Base-by-base conservation (phyloP, 2,329 filamentous ascomycete species). In the Penicillium glabrum region DNA sequence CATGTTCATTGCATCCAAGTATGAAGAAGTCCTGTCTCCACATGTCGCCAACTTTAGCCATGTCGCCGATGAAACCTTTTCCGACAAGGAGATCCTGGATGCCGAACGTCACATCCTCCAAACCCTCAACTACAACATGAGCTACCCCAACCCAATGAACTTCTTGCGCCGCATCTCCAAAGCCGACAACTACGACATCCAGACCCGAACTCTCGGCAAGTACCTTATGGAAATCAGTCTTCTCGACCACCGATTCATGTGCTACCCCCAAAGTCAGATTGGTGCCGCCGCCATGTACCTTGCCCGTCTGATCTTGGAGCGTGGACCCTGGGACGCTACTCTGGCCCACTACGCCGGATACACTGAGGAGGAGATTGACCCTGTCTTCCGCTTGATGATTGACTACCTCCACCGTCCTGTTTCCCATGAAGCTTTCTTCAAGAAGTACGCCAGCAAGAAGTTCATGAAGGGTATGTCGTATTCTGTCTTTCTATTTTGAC, bases 71-170 rank as follows among this genome's bases (percentile, higher is more conserved):
- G 92, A 98, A 75, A 95, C 93, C 55, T 99, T 98, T 77, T 90
- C 87, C 5, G 93, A 97, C 75, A 87, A 90, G 46, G 95, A 99
- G 79, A 98, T 99, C 65, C 83, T 99, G 39, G 93, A 91, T 71
- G 95, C 95, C n/a, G 95, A 99, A 78, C 90, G 95, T 65, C 96
- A 96, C 74, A 88, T 99, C 64, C 87, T 99, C 51, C 86, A 86
- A 64, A 92, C 92, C 6, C 85, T 99, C 60, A 89, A 97, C 79
- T 99, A 97, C 75, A 93, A 99, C 73, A 86, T 99, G 62, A 97
- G 93, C 81, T 99, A 97, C 72, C 95, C 95, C 55, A 99, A 99
- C 78, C 95, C 95, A 23, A 99, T 99, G 95, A 99, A 99, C 84
- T 99, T 99, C 81, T 86, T 99, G 59, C 91, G 95, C 63, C 90